Percentiles rank a stretch among this genome's conserved stretches.
These are phyloP conservation scores for Yarrowia alimentaria DNA, from an alignment of 805 yeast genomes.

Conservation along the genomic window DNA sequence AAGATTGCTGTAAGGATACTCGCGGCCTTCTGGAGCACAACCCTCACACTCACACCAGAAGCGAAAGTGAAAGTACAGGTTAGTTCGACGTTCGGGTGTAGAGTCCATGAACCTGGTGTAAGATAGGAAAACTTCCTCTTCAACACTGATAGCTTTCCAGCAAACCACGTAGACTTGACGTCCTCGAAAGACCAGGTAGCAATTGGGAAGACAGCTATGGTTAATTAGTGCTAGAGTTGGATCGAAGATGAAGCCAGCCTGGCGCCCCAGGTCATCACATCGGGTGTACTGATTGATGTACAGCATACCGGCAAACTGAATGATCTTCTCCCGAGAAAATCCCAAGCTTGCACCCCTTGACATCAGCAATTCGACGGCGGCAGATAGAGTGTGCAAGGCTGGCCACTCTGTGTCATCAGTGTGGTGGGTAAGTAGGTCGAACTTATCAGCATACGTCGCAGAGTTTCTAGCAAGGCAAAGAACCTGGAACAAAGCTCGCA, in stretches of 20 bases:
- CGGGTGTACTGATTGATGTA: conserved; percentile 23
- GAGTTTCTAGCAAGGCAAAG: conserved; percentile 11
- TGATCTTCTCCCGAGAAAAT: background rate
- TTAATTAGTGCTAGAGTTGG: conserved; percentile 11
- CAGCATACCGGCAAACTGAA: conserved; percentile 17
- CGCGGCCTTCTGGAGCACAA: background rate
- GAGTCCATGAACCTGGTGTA: conserved; percentile 10
- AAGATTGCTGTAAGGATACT: conserved; percentile 7
- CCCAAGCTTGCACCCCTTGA: background rate
- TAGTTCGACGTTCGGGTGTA: conserved; percentile 5
- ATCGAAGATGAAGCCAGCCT: conserved; percentile 9
- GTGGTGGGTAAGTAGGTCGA: conserved; percentile 20
- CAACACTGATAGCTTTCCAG: conserved; percentile 13
- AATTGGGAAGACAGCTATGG: conserved; percentile 20
- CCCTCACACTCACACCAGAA: conserved; percentile 23
- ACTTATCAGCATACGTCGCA: too few species aligned
- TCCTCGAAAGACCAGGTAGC: conserved; percentile 1
- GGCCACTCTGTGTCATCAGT: background rate
- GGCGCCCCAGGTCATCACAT: conserved; percentile 11
- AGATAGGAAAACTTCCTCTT: conserved; percentile 9
- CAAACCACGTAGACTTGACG: conserved; percentile 3
- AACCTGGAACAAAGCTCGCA: background rate
- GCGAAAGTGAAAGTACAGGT: conserved; percentile 13
- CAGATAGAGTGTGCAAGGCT: background rate
- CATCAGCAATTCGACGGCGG: background rate